These are phyloP conservation scores for Cardamine chenopodiifolia DNA, from an alignment of 345 rosid genomes.

Conservation along the genomic window DNA sequence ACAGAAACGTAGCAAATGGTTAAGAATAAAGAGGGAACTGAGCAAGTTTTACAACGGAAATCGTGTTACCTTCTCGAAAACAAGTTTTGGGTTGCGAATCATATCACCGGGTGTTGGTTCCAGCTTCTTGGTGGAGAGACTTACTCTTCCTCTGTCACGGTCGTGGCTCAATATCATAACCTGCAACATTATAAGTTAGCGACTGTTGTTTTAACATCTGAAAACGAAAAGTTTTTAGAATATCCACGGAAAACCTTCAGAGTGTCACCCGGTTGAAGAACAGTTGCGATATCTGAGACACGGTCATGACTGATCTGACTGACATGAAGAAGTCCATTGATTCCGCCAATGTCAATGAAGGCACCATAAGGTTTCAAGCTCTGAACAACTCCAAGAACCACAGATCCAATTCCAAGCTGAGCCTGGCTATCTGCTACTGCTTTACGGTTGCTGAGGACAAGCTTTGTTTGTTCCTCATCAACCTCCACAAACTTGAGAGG, in stretches of 20 bases:
- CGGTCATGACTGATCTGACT: conserved; percentile 99
- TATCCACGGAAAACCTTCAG: conserved; percentile 58
- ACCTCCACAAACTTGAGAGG: conserved; percentile 95
- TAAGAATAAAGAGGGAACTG: background rate
- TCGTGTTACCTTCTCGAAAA: conserved; percentile 84
- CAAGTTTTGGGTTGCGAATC: conserved; percentile 97
- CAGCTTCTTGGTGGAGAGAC: conserved; percentile 95
- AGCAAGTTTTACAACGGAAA: background rate
- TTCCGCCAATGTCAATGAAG: conserved; percentile 94
- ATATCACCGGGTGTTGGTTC: conserved; percentile 99
- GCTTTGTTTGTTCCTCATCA: conserved; percentile 91
- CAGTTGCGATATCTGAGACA: conserved; percentile 86
- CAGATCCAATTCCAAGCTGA: conserved; percentile 93
- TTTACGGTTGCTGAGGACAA: conserved; percentile 94
- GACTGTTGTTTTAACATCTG: conserved; percentile 9
- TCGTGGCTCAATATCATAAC: conserved; percentile 98
- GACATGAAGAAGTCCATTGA: conserved; percentile 96
- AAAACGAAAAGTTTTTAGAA: background rate
- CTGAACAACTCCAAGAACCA: conserved; percentile 85
- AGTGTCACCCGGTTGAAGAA: conserved; percentile 97
- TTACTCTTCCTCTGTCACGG: conserved; percentile 94
- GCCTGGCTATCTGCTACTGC: conserved; percentile 98
- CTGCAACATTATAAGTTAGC: conserved; percentile 43
- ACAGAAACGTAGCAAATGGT: background rate
- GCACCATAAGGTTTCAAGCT: conserved; percentile 98